Conservation (phyloP, 768 basidiomycete genomes). For the Leccinum rimulosum region DNA sequence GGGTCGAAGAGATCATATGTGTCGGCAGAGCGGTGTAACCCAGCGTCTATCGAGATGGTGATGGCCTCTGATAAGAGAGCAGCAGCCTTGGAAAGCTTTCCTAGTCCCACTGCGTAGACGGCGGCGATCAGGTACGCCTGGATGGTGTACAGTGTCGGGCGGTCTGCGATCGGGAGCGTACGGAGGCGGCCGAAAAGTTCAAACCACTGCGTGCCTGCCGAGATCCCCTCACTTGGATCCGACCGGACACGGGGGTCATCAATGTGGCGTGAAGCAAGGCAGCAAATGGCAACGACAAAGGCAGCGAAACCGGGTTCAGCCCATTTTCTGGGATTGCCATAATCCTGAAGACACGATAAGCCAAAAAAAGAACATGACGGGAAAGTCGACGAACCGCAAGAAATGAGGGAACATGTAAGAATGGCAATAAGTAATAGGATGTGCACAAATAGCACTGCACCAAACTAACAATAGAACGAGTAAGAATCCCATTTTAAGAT, state of each 20-base stretch:
- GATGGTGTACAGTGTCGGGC: constrained; percentile 88
- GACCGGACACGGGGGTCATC: constrained; percentile 89
- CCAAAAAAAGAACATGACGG: constrained; percentile 4
- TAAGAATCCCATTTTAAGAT: constrained; percentile 11
- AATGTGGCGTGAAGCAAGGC: constrained; percentile 87
- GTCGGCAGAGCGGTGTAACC: constrained; percentile 84
- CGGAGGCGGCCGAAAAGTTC: constrained; percentile 83
- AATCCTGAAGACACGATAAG: constrained; percentile 56
- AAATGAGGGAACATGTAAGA: constrained; percentile 89
- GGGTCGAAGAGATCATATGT: constrained; percentile 85
- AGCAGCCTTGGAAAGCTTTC: constrained; percentile 84
- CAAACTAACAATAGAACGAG: constrained; percentile 42
- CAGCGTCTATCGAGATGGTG: constrained; percentile 85
- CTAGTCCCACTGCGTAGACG: constrained; percentile 88
- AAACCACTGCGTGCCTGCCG: constrained; percentile 89
- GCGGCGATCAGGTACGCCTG: constrained; percentile 91
- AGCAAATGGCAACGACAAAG: constrained; percentile 91
- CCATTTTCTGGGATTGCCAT: constrained; percentile 93
- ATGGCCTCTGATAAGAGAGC: constrained; percentile 83
- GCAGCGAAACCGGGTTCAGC: constrained; percentile 93
- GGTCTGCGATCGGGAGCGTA: constrained; percentile 85
- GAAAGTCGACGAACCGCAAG: constrained; percentile 51
- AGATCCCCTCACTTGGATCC: constrained; percentile 78
- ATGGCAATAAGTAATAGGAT: constrained; percentile 90
- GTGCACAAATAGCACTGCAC: constrained; percentile 87